phyloP scores from a whole-genome alignment of 805 yeast species.

The Lipomyces orientalis region DNA sequence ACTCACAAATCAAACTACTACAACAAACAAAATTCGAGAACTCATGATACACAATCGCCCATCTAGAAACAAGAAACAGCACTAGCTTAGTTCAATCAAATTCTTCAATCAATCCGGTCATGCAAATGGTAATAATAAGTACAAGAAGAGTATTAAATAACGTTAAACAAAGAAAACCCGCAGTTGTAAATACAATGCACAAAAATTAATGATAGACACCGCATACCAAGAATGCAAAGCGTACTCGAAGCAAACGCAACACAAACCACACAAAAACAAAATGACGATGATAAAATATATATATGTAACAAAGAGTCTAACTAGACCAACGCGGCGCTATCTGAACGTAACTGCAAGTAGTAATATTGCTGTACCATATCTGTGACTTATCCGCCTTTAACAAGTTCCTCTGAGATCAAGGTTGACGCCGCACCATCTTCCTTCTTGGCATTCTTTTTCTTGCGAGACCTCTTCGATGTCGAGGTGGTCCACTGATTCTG shows the following conservation, averaged over 20 bases:
- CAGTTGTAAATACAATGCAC: slow-evolving; percentile 7
- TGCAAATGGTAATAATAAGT: neutral
- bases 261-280: slow-evolving; percentile 11
- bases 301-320: neutral
- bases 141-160: slow-evolving; percentile 3
- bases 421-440: slow-evolving; percentile 2
- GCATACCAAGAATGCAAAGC: slow-evolving; percentile 7
- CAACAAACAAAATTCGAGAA: slow-evolving; percentile 7
- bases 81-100: neutral
- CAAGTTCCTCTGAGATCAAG: slow-evolving; percentile 6
- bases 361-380: neutral
- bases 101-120: neutral
- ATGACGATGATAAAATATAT: neutral
- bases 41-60: neutral
- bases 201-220: slow-evolving; percentile 3
- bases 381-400: slow-evolving; percentile 22
- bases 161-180: neutral
- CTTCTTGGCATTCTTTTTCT: slow-evolving; percentile 18
- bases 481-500: slow-evolving; percentile 33
- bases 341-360: neutral
- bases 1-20: slow-evolving; percentile 2
- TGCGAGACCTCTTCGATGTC: slow-evolving; percentile 28
- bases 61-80: neutral
- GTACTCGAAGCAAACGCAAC: neutral
- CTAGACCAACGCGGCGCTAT: neutral